phyloP scores from a whole-genome alignment of 2,329 filamentous ascomycete genomes.

The Botryotinia narcissicola region DNA sequence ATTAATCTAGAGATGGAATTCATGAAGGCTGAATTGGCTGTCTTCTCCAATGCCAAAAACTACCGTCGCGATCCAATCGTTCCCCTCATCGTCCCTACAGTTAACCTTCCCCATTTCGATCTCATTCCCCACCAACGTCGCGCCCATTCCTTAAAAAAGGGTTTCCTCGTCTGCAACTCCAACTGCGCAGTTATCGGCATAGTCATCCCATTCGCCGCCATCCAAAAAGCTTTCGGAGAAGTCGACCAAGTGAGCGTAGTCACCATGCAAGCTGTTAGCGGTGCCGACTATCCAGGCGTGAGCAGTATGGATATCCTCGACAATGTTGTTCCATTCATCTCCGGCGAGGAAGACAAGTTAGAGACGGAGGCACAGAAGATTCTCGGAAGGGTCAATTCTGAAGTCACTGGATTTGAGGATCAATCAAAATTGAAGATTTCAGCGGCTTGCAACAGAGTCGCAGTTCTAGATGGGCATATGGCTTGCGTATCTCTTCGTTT shows the following conservation, averaged over 20 bases:
- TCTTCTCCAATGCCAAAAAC: slow-evolving; percentile 99
- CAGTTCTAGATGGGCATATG: slow-evolving; percentile 93
- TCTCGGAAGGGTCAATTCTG: slow-evolving; percentile 69
- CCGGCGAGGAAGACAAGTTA: slow-evolving; percentile 93
- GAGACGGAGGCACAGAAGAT: slow-evolving; percentile 96
- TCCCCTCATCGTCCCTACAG: slow-evolving; percentile 89
- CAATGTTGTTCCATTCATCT: slow-evolving; percentile 92
- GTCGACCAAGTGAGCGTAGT: slow-evolving; percentile 76
- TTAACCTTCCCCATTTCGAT: slow-evolving; percentile 84
- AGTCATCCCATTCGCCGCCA: slow-evolving; percentile 89
- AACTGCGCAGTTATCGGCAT: slow-evolving; percentile 97
- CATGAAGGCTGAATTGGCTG: slow-evolving; percentile 78
- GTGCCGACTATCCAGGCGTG: slow-evolving; percentile 87
- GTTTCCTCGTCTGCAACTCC: slow-evolving; percentile 95
- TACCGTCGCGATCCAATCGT: slow-evolving; percentile 87
- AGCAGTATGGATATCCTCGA: slow-evolving; percentile 94
- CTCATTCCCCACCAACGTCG: slow-evolving; percentile 86
- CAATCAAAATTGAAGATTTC: slow-evolving; percentile 73
- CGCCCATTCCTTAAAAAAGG: slow-evolving; percentile 70
- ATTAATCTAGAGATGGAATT: slow-evolving; percentile 76
- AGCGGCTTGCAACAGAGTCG: slow-evolving; percentile 87
- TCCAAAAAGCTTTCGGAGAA: slow-evolving; percentile 81
- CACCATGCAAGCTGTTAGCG: slow-evolving; percentile 92
- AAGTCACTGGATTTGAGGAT: slow-evolving; percentile 72
- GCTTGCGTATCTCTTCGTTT: slow-evolving; percentile 91